These are phyloP conservation scores for Fagopyrum homotropicum DNA, from an alignment of 148 eudicot species.

Conservation along the genomic window DNA sequence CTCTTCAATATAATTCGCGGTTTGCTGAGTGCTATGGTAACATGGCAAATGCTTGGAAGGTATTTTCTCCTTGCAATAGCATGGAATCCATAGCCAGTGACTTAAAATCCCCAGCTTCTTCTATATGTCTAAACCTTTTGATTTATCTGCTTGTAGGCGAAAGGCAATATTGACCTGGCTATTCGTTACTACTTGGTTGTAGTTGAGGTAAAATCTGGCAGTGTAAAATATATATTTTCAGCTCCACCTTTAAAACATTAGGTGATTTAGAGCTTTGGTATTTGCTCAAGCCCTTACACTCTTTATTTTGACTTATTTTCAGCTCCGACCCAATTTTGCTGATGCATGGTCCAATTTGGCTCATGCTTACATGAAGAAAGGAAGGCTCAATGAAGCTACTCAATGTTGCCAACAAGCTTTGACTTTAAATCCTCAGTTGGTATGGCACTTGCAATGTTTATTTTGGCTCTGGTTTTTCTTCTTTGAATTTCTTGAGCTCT, in stretches of 20 bases:
- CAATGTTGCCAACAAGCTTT: constrained; percentile 97
- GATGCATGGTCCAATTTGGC: constrained; percentile 99
- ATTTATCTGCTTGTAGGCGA: constrained; percentile 50
- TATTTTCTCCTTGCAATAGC: constrained; percentile 17
- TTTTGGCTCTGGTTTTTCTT: constrained; percentile 1
- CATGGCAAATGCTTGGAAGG: constrained; percentile 99
- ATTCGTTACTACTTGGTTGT: constrained; percentile 78
- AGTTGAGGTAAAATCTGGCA: constrained; percentile 59
- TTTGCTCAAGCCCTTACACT: not conserved
- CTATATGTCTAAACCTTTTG: not conserved
- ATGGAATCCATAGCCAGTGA: not conserved
- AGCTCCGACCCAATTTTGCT: constrained; percentile 95
- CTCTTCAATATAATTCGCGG: constrained; percentile 65
- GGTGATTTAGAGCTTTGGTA: not conserved
- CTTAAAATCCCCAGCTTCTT: not conserved
- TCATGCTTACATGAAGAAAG: constrained; percentile 88
- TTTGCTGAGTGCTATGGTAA: constrained; percentile 98
- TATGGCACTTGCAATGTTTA: constrained; percentile 12
- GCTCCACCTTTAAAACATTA: not conserved
- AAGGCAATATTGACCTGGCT: constrained; percentile 88
- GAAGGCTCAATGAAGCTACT: constrained; percentile 72
- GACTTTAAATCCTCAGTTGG: constrained; percentile 76
- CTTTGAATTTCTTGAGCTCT: not conserved
- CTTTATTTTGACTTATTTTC: constrained; percentile 18
- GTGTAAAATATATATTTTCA: not conserved